Base-by-base conservation (phyloP, 1,284 basidiomycete species). In the Heterobasidion parviporum region DNA sequence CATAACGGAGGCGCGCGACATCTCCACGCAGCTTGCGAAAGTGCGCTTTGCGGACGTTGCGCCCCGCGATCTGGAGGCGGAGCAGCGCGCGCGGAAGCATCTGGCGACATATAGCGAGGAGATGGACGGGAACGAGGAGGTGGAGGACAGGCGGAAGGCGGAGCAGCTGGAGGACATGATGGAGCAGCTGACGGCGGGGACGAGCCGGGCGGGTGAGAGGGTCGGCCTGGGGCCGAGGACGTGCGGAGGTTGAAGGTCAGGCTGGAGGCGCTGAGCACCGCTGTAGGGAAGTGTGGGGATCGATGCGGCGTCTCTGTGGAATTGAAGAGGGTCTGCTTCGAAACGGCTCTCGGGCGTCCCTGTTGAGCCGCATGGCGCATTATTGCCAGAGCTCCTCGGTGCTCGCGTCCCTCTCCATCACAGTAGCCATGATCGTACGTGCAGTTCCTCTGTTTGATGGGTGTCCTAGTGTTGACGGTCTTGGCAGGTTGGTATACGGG, bases 61-160 rank as follows among this genome's bases (percentile, higher is more conserved):
- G 10, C 87, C 87, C 1, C 77, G 74, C 8, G 89, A 92, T 68
- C 61, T 81, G 10, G 83, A 91, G 62, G 89, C 89, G 0, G 81
- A 86, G 62, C 75, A 74, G 55, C 89, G 92, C 67, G 86, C 83
- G 5, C 74, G 74, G 50, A 77, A 84, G 58, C 87, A 89, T 67
- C 67, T 83, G 14, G 76, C 73, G 43, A 62, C 63, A 3, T 69
- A 72, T 34, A 63, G 65, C 48, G 63, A 58, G 26, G 61, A 57
- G n/a, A 59, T 73, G 55, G 70, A 72, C 26, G 64, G 65, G 44
- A 64, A 72, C 56, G 76, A 79, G 54, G 76, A 76, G 57, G 56
- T 79, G 35, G 68, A 67, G 52, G 73, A 75, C 56, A 79, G 76
- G 61, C 66, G 71, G 53, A 68, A 76, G 54, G 70, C 82, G 67